Percentiles rank a stretch among this genome's conserved stretches.
phyloP scores from a whole-genome alignment of 2,329 filamentous ascomycete genomes.

The Gaeumannomyces tritici region DNA sequence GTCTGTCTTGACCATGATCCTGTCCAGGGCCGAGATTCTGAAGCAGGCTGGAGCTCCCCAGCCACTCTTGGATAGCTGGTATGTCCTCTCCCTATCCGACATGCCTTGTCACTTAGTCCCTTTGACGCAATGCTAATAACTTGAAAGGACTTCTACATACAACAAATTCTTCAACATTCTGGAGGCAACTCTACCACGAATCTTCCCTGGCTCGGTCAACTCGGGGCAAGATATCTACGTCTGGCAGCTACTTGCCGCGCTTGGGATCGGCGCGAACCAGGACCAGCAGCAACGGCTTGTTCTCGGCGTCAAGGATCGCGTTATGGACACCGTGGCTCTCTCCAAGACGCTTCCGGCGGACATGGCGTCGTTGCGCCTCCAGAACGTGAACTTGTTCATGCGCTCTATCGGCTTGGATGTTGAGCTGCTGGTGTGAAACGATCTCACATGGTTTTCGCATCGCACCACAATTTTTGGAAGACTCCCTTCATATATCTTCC shows the following conservation, averaged over 20 bases:
- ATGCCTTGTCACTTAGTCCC: no score
- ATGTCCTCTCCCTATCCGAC: conserved; percentile 17
- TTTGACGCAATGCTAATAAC: not conserved
- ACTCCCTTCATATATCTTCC: not conserved
- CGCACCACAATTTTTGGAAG: not conserved
- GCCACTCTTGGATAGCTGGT: conserved; percentile 74
- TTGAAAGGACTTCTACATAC: conserved; percentile 60
- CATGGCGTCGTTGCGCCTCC: conserved; percentile 72
- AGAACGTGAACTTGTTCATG: conserved; percentile 98
- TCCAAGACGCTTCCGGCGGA: conserved; percentile 83
- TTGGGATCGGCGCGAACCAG: conserved; percentile 85
- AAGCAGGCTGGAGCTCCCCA: conserved; percentile 61
- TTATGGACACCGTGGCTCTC: conserved; percentile 87
- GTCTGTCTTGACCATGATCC: conserved; percentile 83
- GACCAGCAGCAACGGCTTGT: conserved; percentile 94
- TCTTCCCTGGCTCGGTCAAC: conserved; percentile 88
- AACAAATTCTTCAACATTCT: conserved; percentile 79
- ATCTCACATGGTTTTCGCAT: conserved; percentile 3
- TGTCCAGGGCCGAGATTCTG: conserved; percentile 87
- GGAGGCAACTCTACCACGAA: conserved; percentile 71
- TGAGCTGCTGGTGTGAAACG: conserved; percentile 46
- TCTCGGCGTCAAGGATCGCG: conserved; percentile 91
- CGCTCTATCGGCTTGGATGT: conserved; percentile 97
- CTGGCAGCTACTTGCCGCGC: conserved; percentile 94
- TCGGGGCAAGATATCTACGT: conserved; percentile 91